phyloP scores from a whole-genome alignment of 2,329 filamentous ascomycete genomes.

The Pseudogymnoascus sp. region DNA sequence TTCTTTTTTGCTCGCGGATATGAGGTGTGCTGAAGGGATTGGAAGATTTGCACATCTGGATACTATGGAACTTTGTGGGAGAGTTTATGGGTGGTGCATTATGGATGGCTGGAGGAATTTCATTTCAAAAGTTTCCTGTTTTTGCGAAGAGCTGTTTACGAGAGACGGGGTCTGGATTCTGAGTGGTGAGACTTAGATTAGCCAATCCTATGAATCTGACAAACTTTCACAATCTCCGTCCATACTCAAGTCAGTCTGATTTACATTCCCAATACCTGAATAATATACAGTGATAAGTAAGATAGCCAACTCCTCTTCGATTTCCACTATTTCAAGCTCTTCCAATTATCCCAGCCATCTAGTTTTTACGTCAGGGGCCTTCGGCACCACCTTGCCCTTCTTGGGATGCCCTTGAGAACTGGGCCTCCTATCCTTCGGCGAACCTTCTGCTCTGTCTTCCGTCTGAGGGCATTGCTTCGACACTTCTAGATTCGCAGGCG shows the following conservation, averaged over 20 bases:
- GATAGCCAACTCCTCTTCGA: too few species aligned
- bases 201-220: slow-evolving; percentile 6
- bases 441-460: neutral
- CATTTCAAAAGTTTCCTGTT: neutral
- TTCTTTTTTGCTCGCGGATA: neutral
- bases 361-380: neutral
- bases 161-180: neutral
- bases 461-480: neutral
- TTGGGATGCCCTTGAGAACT: slow-evolving; percentile 3
- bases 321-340: neutral
- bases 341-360: neutral
- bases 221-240: neutral
- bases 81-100: slow-evolving; percentile 1
- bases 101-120: neutral
- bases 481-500: slow-evolving; percentile 4
- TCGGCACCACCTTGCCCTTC: slow-evolving; percentile 9
- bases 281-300: slow-evolving; percentile 1
- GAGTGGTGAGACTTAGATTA: slow-evolving; percentile 2
- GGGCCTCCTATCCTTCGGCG: neutral
- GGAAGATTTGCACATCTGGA: neutral
- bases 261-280: neutral
- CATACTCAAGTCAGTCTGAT: neutral
- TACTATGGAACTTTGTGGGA: neutral
- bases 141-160: neutral
- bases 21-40: neutral